These are phyloP conservation scores for Rutstroemia sp. DNA, from an alignment of 2,329 filamentous ascomycete species.

Conservation along the genomic window DNA sequence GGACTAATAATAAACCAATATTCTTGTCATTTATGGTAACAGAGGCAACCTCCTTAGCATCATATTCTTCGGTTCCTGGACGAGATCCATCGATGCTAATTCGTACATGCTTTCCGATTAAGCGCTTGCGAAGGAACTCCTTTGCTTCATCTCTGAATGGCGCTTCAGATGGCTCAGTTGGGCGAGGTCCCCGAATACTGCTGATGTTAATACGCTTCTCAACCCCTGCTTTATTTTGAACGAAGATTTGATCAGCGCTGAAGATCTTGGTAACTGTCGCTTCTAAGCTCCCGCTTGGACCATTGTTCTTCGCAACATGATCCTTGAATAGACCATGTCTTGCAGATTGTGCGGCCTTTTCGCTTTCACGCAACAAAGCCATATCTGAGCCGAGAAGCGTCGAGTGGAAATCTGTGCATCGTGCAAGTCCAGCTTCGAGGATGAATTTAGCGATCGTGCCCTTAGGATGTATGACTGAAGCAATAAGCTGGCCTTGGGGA, in stretches of 20 bases:
- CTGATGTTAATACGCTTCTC: slow-evolving; percentile 91
- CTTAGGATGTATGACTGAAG: slow-evolving; percentile 75
- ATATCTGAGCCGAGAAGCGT: slow-evolving; percentile 86
- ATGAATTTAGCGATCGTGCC: slow-evolving; percentile 92
- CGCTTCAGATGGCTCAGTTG: slow-evolving; percentile 76
- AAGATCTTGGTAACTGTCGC: slow-evolving; percentile 79
- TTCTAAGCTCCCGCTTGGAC: slow-evolving; percentile 59
- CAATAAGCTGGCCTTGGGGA: slow-evolving; percentile 87
- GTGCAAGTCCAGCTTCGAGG: slow-evolving; percentile 79
- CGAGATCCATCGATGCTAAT: slow-evolving; percentile 86
- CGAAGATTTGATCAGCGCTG: slow-evolving; percentile 80
- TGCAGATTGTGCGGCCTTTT: slow-evolving; percentile 73
- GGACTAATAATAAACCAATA: slow-evolving; percentile 75
- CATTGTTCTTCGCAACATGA: slow-evolving; percentile 61
- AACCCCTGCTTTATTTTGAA: slow-evolving; percentile 73
- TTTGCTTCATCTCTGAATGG: slow-evolving; percentile 91
- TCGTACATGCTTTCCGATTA: slow-evolving; percentile 94
- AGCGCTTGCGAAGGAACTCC: slow-evolving; percentile 85
- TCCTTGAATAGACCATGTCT: slow-evolving; percentile 76
- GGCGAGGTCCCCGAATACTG: slow-evolving; percentile 89
- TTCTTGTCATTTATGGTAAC: slow-evolving; percentile 81
- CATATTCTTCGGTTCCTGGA: slow-evolving; percentile 81
- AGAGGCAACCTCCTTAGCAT: slow-evolving; percentile 90
- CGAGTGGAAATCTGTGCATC: slow-evolving; percentile 93
- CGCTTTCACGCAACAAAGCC: slow-evolving; percentile 75